Base-by-base conservation (phyloP, 345 rosid genomes). In the Populus alba region DNA sequence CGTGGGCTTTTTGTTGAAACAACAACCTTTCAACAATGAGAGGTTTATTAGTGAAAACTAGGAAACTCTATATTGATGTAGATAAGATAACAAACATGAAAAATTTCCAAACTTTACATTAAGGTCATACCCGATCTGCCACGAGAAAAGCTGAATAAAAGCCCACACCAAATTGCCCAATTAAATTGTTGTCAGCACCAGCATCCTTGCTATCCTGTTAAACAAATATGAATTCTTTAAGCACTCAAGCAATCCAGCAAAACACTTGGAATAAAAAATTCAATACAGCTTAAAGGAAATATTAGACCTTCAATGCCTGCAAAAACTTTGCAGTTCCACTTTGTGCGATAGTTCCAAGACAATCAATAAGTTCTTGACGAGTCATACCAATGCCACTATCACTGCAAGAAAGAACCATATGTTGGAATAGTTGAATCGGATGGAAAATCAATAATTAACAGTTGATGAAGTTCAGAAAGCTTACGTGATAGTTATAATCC, bases 101-200 rank as follows among this genome's bases (percentile, higher is more conserved):
- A 49, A 29, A 55, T 15, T 22, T 27, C 7, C 25, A 27, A n/a
- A 18, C 61, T 33, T 38, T 59, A 39, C 15, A 17, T 4, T 51
- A 59, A 76, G 25, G 39, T 59, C 77, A 77, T 83, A 96, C 99
- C 83, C 88, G 85, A 71, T 94, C 98, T 23, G 99, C 80, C 85
- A 96, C 99, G 66, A 96, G 88, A 79, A 96, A 96, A 57, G 99
- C 83, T 66, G 99, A 96, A 84, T 96, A 96, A 81, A 96, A 96
- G 8, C 99, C 99, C 45, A 96, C 99, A 83, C 99, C 99, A 81
- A 96, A 96, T 82, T 96, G 99, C 70, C 99, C 99, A 35, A 96
- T 96, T 81, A 96, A 90, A 85, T 94, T 96, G 84, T 51, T 91
- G 79, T 96, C 94, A 22, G 85, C 81, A 74, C 97, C 90, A 10